phyloP scores from a whole-genome alignment of 108 stramenopile genomes.

The Asterionellopsis glacialis region DNA sequence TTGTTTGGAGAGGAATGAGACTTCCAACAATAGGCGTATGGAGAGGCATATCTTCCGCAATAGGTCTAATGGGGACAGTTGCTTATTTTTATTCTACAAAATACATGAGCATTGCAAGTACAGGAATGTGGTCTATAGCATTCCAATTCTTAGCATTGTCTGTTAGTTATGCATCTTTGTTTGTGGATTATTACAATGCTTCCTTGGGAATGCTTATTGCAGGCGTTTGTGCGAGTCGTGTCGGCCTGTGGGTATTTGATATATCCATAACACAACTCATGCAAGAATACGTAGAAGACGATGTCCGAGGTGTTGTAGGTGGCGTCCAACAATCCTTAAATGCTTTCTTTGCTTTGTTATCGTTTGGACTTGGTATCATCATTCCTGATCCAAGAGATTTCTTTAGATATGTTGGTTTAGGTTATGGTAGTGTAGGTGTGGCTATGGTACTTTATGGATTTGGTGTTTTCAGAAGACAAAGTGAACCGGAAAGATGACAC shows the following conservation, averaged over 20 bases:
- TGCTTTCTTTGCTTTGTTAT: constrained; percentile 41
- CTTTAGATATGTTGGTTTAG: constrained; percentile 27
- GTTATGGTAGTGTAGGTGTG: constrained; percentile 39
- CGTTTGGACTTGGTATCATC: constrained; percentile 45
- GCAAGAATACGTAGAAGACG: constrained; percentile 47
- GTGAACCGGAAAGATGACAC: background rate
- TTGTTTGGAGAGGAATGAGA: constrained; percentile 49
- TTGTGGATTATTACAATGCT: background rate
- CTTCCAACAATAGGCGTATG: constrained; percentile 41
- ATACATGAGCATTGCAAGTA: constrained; percentile 19
- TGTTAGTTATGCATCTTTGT: constrained; percentile 19
- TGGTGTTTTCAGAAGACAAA: constrained; percentile 19
- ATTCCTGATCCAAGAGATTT: constrained; percentile 49
- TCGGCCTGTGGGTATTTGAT: constrained; percentile 75
- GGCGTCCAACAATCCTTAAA: constrained; percentile 57
- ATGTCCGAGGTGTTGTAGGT: constrained; percentile 51
- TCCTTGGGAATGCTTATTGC: constrained; percentile 38
- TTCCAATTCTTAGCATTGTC: constrained; percentile 45
- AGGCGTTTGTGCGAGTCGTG: constrained; percentile 54
- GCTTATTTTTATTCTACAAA: constrained; percentile 36
- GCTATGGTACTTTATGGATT: constrained; percentile 30
- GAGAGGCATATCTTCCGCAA: constrained; percentile 48
- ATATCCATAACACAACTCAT: constrained; percentile 59
- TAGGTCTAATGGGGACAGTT: constrained; percentile 58
- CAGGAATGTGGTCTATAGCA: constrained; percentile 52